Percentiles rank a stretch among this genome's conserved stretches.
phyloP scores from a whole-genome alignment of 169 alveolate species.

The Cryptosporidium canis region DNA sequence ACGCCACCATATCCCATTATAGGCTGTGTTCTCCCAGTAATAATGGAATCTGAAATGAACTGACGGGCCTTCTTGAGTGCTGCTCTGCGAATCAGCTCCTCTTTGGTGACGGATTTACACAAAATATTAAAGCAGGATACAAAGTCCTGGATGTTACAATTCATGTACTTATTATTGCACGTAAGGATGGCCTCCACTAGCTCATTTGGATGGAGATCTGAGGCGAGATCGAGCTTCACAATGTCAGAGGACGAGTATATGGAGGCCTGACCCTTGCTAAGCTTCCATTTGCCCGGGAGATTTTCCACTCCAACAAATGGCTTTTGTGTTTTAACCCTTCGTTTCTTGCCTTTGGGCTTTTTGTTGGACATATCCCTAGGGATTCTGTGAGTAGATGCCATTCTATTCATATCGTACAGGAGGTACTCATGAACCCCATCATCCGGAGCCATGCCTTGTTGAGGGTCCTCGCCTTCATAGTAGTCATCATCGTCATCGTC shows the following conservation, averaged over 20 bases:
- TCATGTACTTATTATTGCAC: constrained; percentile 52
- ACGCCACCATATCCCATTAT: not conserved
- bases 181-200: constrained; percentile 35
- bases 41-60: constrained; percentile 42
- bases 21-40: not conserved
- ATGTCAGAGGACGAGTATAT: constrained; percentile 47
- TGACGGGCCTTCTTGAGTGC: constrained; percentile 30
- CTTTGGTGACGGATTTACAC: constrained; percentile 49
- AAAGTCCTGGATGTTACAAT: constrained; percentile 48
- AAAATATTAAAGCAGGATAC: constrained; percentile 48
- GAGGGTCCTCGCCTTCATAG: not conserved
- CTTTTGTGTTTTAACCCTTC: not conserved
- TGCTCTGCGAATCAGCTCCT: constrained; percentile 41
- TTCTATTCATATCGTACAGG: not conserved
- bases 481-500: constrained; percentile 37
- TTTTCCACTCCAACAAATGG: constrained; percentile 52
- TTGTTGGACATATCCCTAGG: not conserved
- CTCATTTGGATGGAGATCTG: constrained; percentile 36
- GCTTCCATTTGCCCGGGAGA: constrained; percentile 45
- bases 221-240: constrained; percentile 3
- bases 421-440: constrained; percentile 14
- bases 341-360: not conserved
- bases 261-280: constrained; percentile 62
- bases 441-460: not conserved
- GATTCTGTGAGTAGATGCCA: not conserved